Evolutionary conservation across 495 filamentous ascomycete species (phyloP).

Genomic region (Aspergillus sparsus): DNA sequence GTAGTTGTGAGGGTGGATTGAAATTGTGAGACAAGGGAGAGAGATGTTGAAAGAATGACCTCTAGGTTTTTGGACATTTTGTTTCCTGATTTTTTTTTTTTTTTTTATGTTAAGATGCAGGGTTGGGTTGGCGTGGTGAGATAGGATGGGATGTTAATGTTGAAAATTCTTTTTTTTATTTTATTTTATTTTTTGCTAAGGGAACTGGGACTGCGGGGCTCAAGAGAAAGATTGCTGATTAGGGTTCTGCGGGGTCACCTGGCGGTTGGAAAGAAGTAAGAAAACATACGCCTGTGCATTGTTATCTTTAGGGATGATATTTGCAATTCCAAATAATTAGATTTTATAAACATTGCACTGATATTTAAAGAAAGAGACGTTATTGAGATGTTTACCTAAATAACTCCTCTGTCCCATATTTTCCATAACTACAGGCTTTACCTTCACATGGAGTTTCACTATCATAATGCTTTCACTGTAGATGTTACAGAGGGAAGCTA

Average conservation of each 20-base stretch:
- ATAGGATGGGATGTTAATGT: conserved; percentile 6
- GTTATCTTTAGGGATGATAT: no score
- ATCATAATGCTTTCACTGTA: no score
- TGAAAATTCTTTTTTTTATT: conserved; percentile 35
- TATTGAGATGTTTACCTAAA: no score
- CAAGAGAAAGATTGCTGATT: conserved; percentile 23
- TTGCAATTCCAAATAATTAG: no score
- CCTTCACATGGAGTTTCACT: no score
- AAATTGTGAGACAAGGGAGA: conserved; percentile 41
- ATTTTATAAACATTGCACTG: no score
- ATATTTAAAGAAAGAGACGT: no score
- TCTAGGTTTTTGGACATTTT: conserved; percentile 46
- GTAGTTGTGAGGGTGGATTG: conserved; percentile 24
- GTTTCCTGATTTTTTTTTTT: conserved; percentile 16
- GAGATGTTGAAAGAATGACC: conserved; percentile 32
- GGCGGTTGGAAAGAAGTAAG: background rate
- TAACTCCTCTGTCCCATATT: no score
- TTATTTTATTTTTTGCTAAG: conserved; percentile 23
- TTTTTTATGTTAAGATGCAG: conserved; percentile 32
- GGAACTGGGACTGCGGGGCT: conserved; percentile 33
- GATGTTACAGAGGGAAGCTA: no score
- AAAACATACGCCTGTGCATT: no score
- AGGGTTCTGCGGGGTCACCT: conserved; percentile 42
- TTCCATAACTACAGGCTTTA: no score
- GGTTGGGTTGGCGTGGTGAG: background rate